phyloP scores from a whole-genome alignment of 371 early-diverging fungal genomes.

The Mucor irregularis region DNA sequence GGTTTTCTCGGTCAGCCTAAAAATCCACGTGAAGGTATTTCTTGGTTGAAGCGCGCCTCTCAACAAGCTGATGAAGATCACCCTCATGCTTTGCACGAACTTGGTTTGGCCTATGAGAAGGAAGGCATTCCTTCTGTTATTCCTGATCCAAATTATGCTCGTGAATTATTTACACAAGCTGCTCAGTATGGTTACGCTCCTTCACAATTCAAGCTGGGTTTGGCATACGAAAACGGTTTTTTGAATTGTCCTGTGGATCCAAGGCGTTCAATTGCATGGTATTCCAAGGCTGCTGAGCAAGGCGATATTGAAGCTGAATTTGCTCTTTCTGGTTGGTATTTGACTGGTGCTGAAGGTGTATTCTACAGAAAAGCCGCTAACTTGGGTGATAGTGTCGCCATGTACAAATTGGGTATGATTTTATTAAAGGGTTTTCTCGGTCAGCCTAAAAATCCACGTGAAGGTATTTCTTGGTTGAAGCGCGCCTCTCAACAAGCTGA shows the following conservation, averaged over 20 bases:
- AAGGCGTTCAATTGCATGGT: slow-evolving; percentile 93
- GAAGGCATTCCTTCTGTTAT: slow-evolving; percentile 76
- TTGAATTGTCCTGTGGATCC: slow-evolving; percentile 90
- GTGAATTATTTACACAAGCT: slow-evolving; percentile 88
- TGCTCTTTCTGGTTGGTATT: slow-evolving; percentile 88
- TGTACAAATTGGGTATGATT: slow-evolving; percentile 94
- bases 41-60: slow-evolving; percentile 93
- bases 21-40: slow-evolving; percentile 87
- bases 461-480: slow-evolving; percentile 93
- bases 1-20: slow-evolving; percentile 70
- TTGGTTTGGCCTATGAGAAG: slow-evolving; percentile 87
- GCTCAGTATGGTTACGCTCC: slow-evolving; percentile 94
- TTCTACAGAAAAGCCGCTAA: slow-evolving; percentile 93
- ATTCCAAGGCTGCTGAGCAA: slow-evolving; percentile 89
- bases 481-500: slow-evolving; percentile 88
- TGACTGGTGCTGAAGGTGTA: slow-evolving; percentile 83
- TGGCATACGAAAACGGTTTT: slow-evolving; percentile 93
- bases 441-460: slow-evolving; percentile 73
- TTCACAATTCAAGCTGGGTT: slow-evolving; percentile 91
- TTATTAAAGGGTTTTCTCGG: slow-evolving; percentile 78
- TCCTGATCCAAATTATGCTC: slow-evolving; percentile 83
- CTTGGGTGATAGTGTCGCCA: slow-evolving; percentile 90
- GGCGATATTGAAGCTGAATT: slow-evolving; percentile 82
- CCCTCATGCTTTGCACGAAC: slow-evolving; percentile 92
- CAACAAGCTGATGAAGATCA: slow-evolving; percentile 85